Evolutionary conservation across 1,284 basidiomycete species (phyloP).

Genomic region (Anthracocystis walkeri): DNA sequence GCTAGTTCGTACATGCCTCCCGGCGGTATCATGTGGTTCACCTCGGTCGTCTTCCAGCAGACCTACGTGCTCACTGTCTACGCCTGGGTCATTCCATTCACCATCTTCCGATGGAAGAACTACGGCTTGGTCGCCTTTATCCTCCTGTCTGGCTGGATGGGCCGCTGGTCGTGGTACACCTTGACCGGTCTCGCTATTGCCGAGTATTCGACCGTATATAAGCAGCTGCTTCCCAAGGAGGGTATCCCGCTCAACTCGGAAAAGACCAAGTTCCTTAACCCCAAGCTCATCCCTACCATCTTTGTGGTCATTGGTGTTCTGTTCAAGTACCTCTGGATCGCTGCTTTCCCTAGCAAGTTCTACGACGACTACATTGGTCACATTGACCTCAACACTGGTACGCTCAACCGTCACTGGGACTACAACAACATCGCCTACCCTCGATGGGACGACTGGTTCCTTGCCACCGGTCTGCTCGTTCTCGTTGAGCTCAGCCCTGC

Average conservation of each 20-base stretch:
- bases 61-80: slow-evolving; percentile 57
- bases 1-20: slow-evolving; percentile 52
- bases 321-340: slow-evolving; percentile 60
- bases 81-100: slow-evolving; percentile 55
- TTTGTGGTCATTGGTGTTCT: slow-evolving; percentile 46
- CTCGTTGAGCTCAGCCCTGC: slow-evolving; percentile 51
- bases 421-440: slow-evolving; percentile 49
- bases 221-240: slow-evolving; percentile 33
- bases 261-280: slow-evolving; percentile 43
- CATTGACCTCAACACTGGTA: slow-evolving; percentile 51
- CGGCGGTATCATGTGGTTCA: slow-evolving; percentile 54
- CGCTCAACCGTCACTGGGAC: slow-evolving; percentile 48
- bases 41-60: slow-evolving; percentile 57
- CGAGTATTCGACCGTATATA: slow-evolving; percentile 53
- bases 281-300: slow-evolving; percentile 42
- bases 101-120: slow-evolving; percentile 54
- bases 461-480: slow-evolving; percentile 48
- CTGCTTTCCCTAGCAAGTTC: slow-evolving; percentile 24
- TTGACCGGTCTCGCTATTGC: slow-evolving; percentile 58
- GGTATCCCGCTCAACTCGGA: slow-evolving; percentile 40
- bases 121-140: slow-evolving; percentile 40
- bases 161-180: slow-evolving; percentile 60
- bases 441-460: slow-evolving; percentile 58
- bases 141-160: slow-evolving; percentile 55
- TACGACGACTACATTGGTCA: slow-evolving; percentile 54